Percentiles rank a stretch among this genome's conserved stretches.
phyloP scores from a whole-genome alignment of 73 alveolate species.

The Tetrahymena elliotti region DNA sequence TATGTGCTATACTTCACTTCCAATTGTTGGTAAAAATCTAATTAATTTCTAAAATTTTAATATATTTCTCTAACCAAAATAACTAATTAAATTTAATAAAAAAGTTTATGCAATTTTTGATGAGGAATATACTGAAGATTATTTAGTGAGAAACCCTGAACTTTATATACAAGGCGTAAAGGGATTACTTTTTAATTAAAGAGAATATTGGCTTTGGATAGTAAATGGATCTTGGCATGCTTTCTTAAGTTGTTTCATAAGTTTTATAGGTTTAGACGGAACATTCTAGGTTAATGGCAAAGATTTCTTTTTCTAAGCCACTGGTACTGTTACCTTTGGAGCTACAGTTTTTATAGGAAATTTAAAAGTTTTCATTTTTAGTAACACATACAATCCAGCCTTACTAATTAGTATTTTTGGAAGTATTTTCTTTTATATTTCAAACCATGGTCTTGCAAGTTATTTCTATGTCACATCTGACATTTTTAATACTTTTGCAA shows the following conservation, averaged over 20 bases:
- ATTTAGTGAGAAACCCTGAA: background rate
- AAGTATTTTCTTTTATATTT: background rate
- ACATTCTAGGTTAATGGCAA: background rate
- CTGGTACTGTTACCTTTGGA: background rate
- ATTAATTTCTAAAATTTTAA: no score
- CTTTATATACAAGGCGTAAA: background rate
- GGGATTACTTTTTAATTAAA: background rate
- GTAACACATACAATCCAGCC: background rate
- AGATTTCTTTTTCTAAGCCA: background rate
- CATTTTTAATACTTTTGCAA: background rate
- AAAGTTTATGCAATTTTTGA: background rate
- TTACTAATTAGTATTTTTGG: background rate
- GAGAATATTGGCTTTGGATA: background rate
- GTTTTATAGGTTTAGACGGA: background rate
- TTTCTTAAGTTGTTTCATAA: background rate
- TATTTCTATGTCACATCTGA: background rate
- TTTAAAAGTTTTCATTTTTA: background rate
- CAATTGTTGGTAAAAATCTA: conserved; percentile 39
- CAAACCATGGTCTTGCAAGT: background rate
- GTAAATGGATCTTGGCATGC: background rate
- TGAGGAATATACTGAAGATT: background rate
- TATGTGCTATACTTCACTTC: conserved; percentile 71
- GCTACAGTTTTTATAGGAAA: background rate
- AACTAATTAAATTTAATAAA: no score
- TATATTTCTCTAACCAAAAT: no score